These are phyloP conservation scores for Luffa acutangula DNA, from an alignment of 306 rosid genomes.

Conservation along the genomic window DNA sequence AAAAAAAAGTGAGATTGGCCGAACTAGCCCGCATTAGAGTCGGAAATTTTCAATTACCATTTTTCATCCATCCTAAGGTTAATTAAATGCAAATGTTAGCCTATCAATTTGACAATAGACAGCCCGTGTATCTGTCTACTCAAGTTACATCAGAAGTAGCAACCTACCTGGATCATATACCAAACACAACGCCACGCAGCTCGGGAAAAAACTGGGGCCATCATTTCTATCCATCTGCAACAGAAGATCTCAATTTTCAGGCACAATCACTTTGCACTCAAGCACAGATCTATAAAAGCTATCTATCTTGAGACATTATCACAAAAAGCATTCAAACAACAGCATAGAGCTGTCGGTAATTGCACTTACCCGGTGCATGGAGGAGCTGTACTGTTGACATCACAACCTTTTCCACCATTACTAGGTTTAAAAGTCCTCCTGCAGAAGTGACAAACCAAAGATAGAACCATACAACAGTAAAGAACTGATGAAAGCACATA, in stretches of 20 bases:
- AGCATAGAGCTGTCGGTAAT: background rate
- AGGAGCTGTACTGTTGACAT: slow-evolving; percentile 56
- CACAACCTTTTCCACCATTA: slow-evolving; percentile 46
- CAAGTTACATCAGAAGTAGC: background rate
- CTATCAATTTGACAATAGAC: background rate
- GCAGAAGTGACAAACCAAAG: slow-evolving; percentile 23
- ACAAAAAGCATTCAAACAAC: background rate
- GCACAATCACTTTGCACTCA: background rate
- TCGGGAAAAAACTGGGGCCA: slow-evolving; percentile 95
- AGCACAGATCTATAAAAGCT: background rate
- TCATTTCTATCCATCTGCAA: slow-evolving; percentile 95
- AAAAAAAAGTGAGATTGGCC: background rate
- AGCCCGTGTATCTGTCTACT: background rate
- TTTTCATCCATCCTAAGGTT: background rate
- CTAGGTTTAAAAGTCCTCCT: slow-evolving; percentile 64
- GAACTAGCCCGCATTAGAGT: background rate
- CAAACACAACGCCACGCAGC: slow-evolving; percentile 92
- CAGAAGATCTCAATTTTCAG: background rate
- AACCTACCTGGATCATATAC: slow-evolving; percentile 82
- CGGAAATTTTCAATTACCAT: background rate
- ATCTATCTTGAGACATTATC: background rate
- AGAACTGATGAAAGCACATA: background rate
- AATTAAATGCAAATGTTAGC: background rate
- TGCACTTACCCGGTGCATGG: slow-evolving; percentile 85
- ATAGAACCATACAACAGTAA: background rate